These are phyloP conservation scores for Casuarina equisetifolia DNA, from an alignment of 306 rosid genomes.

Conservation along the genomic window DNA sequence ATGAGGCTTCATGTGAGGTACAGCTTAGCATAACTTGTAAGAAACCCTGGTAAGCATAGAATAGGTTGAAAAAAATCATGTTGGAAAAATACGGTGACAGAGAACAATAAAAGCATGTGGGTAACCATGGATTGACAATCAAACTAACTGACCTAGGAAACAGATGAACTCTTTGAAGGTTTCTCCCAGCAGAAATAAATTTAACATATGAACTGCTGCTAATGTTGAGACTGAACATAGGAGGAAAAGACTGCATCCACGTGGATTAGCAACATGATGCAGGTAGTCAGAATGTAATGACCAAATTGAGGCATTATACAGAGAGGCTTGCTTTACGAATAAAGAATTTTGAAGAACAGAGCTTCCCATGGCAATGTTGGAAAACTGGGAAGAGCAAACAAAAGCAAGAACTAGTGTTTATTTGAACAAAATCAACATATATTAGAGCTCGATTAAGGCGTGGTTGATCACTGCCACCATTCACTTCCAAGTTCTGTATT, in stretches of 20 bases:
- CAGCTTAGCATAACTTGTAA: constrained; percentile 75
- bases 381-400: background rate
- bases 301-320: background rate
- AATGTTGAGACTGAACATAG: background rate
- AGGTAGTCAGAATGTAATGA: too few relatives aligned
- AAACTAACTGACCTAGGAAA: too few relatives aligned
- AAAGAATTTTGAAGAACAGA: background rate
- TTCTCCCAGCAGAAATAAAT: background rate
- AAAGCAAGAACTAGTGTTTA: background rate
- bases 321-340: background rate
- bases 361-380: background rate
- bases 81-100: background rate
- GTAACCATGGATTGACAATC: too few relatives aligned
- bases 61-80: constrained; percentile 24
- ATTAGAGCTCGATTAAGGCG: background rate
- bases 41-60: constrained; percentile 56
- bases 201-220: background rate
- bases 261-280: background rate
- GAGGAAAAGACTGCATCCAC: background rate
- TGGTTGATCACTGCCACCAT: background rate
- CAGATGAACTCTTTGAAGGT: too few relatives aligned
- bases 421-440: background rate
- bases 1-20: constrained; percentile 90
- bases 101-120: background rate
- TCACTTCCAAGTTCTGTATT: background rate